phyloP scores from a whole-genome alignment of 139 green algal species.

The Tetraselmis chui region DNA sequence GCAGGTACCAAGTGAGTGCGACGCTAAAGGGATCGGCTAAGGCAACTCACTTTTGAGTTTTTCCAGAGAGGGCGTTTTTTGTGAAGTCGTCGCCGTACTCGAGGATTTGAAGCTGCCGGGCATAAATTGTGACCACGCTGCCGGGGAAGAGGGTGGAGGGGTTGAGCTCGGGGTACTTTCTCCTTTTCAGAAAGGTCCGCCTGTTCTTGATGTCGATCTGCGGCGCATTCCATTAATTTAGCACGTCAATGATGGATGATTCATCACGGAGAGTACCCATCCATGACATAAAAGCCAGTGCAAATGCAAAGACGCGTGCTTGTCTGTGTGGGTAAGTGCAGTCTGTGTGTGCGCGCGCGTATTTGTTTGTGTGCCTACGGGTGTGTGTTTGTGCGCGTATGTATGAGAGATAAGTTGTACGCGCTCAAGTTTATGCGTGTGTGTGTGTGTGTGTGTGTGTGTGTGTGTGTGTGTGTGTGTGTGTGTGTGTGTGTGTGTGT shows the following conservation, averaged over 20 bases:
- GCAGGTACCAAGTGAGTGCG: neutral
- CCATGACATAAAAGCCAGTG: neutral
- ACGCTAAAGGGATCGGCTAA: constrained; percentile 38
- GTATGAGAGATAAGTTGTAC: too few species aligned
- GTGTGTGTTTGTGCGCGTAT: too few species aligned
- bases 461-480: too few species aligned
- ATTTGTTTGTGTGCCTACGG: too few species aligned
- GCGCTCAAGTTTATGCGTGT: too few species aligned
- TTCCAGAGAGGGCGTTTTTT: constrained; percentile 15
- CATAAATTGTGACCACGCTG: constrained; percentile 51
- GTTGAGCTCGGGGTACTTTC: constrained; percentile 39
- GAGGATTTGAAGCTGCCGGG: constrained; percentile 59
- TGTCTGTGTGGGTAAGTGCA: too few species aligned
- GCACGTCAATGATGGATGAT: neutral
- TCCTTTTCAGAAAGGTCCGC: constrained; percentile 63
- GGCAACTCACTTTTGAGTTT: neutral
- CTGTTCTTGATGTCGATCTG: constrained; percentile 81
- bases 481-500: too few species aligned
- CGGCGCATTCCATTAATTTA: too few species aligned
- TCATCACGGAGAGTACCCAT: neutral
- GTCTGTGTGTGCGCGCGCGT: too few species aligned
- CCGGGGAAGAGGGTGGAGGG: constrained; percentile 55
- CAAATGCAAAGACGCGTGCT: neutral
- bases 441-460: too few species aligned
- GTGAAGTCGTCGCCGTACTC: constrained; percentile 76